Base-by-base conservation (phyloP, 176 grass and related monocot genomes). In the Aegilops umbellulata region DNA sequence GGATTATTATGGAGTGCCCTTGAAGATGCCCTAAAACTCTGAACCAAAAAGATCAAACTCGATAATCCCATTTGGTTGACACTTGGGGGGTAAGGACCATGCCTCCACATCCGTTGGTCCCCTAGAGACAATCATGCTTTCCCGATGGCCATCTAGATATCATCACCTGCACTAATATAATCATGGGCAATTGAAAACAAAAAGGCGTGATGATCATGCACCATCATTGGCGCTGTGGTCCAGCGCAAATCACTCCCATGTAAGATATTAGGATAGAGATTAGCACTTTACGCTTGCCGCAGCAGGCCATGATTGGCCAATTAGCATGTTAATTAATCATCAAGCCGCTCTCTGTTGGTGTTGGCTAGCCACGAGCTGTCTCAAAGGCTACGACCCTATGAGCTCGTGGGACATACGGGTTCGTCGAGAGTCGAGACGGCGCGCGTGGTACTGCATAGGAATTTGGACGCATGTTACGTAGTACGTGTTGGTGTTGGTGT, bases 81-180 rank as follows among this genome's bases (percentile, higher is more conserved):
- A 44, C 61, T 76, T 58, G 15, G 60, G 24, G 51, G 78, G 79
- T 27, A 9, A 90, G 88, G 89, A 90, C 89, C 89, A 90, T 87
- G 80, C 82, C 74, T 86, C 88, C 84, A 83, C 31, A 76, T 76
- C 71, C 60, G 7, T 65, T 49, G 82, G 70, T 49, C 20, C 58
- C 20, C 82, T 32, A 0, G 12, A 51, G 26, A 41, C 19, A 63
- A 64, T 53, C 49, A 51, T 51, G 15, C 82, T 7, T 35, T 76
- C 6, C 26, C 8, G 10, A 55, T 8, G 16, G 26, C 15, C 26
- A 27, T 49, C 24, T 16, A 41, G 57, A 12, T 51, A 70, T 26
- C 32, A 78, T 39, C 62, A 24, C 10, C 60, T 1, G 26, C 63
- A 23, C 19, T 79, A 86, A 86, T 79, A 19, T 65, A 86, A 86